These are phyloP conservation scores for Pleurotus salmoneostramineus DNA, from an alignment of 768 basidiomycete genomes.

Conservation along the genomic window DNA sequence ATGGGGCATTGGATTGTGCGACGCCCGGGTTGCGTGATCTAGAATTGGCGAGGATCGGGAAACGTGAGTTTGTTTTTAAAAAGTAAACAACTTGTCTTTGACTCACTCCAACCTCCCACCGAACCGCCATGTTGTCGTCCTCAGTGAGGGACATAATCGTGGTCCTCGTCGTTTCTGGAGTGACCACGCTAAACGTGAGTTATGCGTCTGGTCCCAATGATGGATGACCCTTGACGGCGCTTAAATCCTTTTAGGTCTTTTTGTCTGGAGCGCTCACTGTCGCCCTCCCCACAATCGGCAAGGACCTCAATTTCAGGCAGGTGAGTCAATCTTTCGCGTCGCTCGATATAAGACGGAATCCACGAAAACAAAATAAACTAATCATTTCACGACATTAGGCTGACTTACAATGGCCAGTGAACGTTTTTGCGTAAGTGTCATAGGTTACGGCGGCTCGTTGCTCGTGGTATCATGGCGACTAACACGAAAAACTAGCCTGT, in stretches of 20 bases:
- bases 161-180: conserved; percentile 17
- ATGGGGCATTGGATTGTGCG: not conserved
- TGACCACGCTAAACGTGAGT: conserved; percentile 20
- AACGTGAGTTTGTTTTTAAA: not conserved
- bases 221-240: not conserved
- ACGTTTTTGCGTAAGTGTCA: conserved; percentile 18
- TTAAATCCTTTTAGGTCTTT: conserved; percentile 15
- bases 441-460: no score
- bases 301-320: conserved; percentile 18
- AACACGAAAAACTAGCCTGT: conserved; percentile 10
- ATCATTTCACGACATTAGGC: not conserved
- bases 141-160: conserved; percentile 14
- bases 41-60: not conserved
- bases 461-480: no score
- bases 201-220: not conserved
- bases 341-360: no score
- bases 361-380: no score
- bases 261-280: conserved; percentile 20
- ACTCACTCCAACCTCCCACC: not conserved
- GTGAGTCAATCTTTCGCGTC: not conserved
- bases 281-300: conserved; percentile 22
- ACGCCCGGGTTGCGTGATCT: no score
- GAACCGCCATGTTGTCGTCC: conserved; percentile 2
- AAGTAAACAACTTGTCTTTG: not conserved
- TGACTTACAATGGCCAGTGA: conserved; percentile 21